Evolutionary conservation across 495 filamentous ascomycete species (phyloP), one percentile per base, ranked within the genome.

Genomic region (Schizothecium vesticola): DNA sequence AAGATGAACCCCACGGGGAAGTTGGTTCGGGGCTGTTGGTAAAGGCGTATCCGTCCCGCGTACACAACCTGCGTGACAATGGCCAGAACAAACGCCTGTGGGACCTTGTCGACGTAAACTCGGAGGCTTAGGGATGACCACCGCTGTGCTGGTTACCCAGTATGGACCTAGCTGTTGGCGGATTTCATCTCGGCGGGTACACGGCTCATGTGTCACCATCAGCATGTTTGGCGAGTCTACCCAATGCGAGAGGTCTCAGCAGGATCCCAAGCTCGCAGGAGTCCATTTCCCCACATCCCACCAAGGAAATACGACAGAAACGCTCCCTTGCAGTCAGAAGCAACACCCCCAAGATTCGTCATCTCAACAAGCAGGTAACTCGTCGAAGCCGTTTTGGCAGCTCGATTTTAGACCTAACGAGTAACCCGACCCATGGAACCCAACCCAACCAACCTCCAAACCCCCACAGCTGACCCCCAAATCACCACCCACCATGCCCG

Each of bases 401-500:
- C n/a, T n/a, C n/a, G n/a, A n/a, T n/a, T n/a, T n/a, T n/a, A n/a
- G n/a, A 33, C 10, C 29, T 33, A 10, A 33, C 29, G 29, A 31
- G 29, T 10, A 31, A n/a, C n/a, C n/a, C n/a, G n/a, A n/a, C n/a
- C 29, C 29, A 31, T 9, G n/a, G n/a, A 29, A 29, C 29, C 29
- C 29, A 33, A 9, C 29, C 16, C 36, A 6, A 43, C 16, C 16
- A 51, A 51, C 16, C 43, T 8, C 43, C 33, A 61, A 61, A 61
- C 24, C 25, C 7, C 26, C 28, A 61, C 8, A 61, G 19, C n/a
- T 25, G 16, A 22, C 28, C 36, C 4, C 36, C 16, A 61, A n/a
- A 22, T 29, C n/a, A 64, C n/a, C 25, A 24, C 36, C 19, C 24
- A 74, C 59, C 59, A 86, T 88, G 85, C 63, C 80, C 19, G 77